Base-by-base conservation (phyloP, 495 filamentous ascomycete genomes). In the Tuber aestivum region DNA sequence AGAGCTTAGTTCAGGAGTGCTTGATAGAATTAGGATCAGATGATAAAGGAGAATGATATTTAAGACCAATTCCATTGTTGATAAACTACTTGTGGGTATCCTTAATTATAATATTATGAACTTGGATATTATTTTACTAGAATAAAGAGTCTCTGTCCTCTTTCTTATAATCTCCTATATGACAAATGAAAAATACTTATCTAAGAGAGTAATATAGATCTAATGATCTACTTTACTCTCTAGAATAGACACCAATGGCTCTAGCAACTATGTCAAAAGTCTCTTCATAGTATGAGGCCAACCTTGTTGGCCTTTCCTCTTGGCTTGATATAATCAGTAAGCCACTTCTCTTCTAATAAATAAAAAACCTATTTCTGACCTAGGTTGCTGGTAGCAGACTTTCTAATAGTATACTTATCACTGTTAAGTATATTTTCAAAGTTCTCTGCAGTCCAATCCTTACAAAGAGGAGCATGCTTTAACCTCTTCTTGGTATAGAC, bases 21-120 rank as follows among this genome's bases (percentile, higher is more conserved):
- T 83, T 77, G 74, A 84, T 84, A 32, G 79, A 81, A 71, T 82
- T 83, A 2, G 83, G 56, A 80, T 83, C 79, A n/a, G 79, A 82
- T 0, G 82, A 83, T 48, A 81, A 73, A 37, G 77, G 77, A 21
- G 82, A 80, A 74, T 76, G 81, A 23, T 82, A 72, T 76, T 81
- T 74, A 27, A 83, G 75, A n/a, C 70, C 48, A 74, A 83, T 75
- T 1, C 48, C 27, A 56, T 78, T 74, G 20, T 83, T 70, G 42
- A 76, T 48, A 37, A 83, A 50, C 35, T 56, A 76, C 35, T 81
- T 72, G 70, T 72, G 3, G 77, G 75, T 70, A 77, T 70, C 10
- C 73, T 45, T 8, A 76, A 75, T 42, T 71, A n/a, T n/a, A n/a
- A n/a, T n/a, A n/a, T n/a, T 81, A 73, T 82, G 76, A 32, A 77